Evolutionary conservation across 768 basidiomycete species (phyloP).

Genomic region (Suillus hirtellus): DNA sequence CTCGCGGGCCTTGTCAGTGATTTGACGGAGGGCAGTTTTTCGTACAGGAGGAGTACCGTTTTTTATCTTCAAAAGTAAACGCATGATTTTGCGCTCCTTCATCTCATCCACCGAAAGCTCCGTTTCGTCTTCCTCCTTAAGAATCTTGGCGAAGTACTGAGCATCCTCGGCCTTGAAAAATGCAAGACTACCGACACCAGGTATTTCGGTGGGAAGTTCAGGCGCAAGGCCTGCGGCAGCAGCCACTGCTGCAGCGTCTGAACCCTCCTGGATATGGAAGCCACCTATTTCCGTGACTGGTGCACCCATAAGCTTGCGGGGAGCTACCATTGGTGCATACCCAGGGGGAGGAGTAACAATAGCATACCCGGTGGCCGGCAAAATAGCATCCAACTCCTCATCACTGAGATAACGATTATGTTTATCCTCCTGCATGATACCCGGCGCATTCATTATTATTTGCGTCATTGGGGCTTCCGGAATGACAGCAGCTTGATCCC

Average conservation of each 20-base stretch:
- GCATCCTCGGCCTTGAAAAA: slow-evolving; percentile 99
- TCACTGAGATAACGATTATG: slow-evolving; percentile 95
- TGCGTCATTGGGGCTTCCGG: slow-evolving; percentile 70
- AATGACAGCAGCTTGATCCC: slow-evolving; percentile 91
- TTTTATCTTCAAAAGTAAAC: slow-evolving; percentile 96
- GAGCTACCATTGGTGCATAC: slow-evolving; percentile 77
- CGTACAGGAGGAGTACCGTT: slow-evolving; percentile 98
- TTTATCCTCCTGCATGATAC: slow-evolving; percentile 87
- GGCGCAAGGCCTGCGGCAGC: slow-evolving; percentile 91
- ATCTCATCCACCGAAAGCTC: slow-evolving; percentile 93
- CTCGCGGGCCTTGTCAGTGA: slow-evolving; percentile 98
- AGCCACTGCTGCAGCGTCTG: slow-evolving; percentile 83
- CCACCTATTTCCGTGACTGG: slow-evolving; percentile 65
- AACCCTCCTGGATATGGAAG: slow-evolving; percentile 96
- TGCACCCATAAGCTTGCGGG: slow-evolving; percentile 61
- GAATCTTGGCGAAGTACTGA: slow-evolving; percentile 94
- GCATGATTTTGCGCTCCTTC: slow-evolving; percentile 99
- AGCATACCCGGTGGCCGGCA: slow-evolving; percentile 84
- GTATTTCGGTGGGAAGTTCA: slow-evolving; percentile 95
- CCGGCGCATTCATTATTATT: slow-evolving; percentile 87
- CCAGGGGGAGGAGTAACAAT: slow-evolving; percentile 94
- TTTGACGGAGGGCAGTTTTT: slow-evolving; percentile 96
- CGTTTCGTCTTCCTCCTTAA: slow-evolving; percentile 94
- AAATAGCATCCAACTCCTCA: slow-evolving; percentile 90
- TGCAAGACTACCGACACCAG: slow-evolving; percentile 93